phyloP scores from a whole-genome alignment of 306 rosid species.

The Senna tora region DNA sequence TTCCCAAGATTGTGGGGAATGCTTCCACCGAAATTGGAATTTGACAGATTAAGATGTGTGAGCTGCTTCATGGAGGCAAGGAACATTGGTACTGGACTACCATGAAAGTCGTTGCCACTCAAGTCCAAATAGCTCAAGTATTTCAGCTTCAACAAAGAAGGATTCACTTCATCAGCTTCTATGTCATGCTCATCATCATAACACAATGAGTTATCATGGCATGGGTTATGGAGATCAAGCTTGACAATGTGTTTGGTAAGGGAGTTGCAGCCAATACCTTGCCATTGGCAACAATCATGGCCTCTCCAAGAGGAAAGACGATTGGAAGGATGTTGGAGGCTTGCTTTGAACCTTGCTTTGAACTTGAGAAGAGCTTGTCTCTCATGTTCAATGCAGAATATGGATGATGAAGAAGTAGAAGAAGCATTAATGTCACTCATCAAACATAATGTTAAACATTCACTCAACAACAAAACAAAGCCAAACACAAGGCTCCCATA shows the following conservation, averaged over 20 bases:
- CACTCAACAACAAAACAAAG: neutral
- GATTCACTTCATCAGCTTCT: neutral
- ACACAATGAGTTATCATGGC: no score
- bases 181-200: no score
- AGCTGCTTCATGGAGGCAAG: neutral
- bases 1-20: neutral
- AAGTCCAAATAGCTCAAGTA: neutral
- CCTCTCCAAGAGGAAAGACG: neutral
- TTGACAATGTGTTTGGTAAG: neutral
- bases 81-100: neutral
- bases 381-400: neutral
- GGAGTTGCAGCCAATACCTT: neutral
- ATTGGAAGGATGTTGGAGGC: neutral
- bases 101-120: neutral
- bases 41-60: neutral
- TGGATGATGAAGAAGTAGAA: neutral
- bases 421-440: neutral
- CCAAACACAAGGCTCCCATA: neutral
- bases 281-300: neutral
- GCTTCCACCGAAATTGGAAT: neutral
- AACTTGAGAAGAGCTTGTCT: neutral
- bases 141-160: neutral
- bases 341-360: neutral
- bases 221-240: neutral
- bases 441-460: neutral